Base-by-base conservation (phyloP, 1,284 basidiomycete genomes). In the Cryptococcus jaspeensis region DNA sequence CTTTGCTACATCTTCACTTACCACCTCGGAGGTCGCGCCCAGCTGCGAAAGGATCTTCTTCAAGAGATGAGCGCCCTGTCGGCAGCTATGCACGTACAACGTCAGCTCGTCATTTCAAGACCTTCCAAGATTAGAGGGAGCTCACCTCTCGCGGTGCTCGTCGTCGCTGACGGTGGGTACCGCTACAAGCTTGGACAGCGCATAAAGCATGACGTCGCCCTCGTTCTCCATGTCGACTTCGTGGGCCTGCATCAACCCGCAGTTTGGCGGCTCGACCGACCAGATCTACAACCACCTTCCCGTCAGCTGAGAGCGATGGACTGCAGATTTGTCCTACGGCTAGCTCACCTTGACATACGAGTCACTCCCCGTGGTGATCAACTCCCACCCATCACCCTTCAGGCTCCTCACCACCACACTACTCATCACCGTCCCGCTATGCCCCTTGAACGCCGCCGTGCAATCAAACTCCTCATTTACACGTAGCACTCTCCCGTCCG, bases 11-110 rank as follows among this genome's bases (percentile, higher is more conserved):
- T 15, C 22, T 23, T 9, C 13, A 76, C 84, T 69, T 54, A 90
- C 90, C 41, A 94, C 77, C 20, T 82, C 81, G 0, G 90, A 84
- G 22, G 86, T 82, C 2, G 91, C 92, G 15, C 93, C 93, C 22
- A 97, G 82, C 72, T 93, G 89, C 3, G 82, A 83, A 20, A 97
- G 78, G 64, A 90, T 90, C 65, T 91, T 92, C 68, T 88, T 88
- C 52, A 96, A 78, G 85, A 92, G 92, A 42, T 93, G 87, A 2
- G 92, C 92, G 0, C 90, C 88, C 71, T 96, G 92, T 53, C 92
- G 83, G 70, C 94, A 96, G 66, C 68, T 70, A 42, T 22, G 8
- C 9, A 15, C 53, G 37, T 7, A 28, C 15, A 37, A 15, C 22
- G 42, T 56, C n/a, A 56, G 22, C 23, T 18, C 25, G 23, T 32